These are phyloP conservation scores for Yarrowia deformans DNA, from an alignment of 805 yeast genomes.

Conservation along the genomic window DNA sequence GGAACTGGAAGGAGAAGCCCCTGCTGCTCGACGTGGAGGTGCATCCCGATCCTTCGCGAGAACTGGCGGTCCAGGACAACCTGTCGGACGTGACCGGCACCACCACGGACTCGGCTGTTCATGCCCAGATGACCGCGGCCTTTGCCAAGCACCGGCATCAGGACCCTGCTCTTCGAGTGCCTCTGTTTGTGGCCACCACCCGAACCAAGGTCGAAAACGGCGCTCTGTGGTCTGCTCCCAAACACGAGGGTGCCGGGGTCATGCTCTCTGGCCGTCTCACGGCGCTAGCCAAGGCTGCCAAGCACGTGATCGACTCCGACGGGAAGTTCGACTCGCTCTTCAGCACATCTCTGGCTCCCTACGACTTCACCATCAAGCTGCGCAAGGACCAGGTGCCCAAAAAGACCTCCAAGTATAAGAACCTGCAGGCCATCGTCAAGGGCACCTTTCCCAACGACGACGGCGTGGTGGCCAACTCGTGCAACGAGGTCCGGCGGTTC, in stretches of 20 bases:
- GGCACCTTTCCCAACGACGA: slow-evolving; percentile 50
- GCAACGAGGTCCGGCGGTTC: slow-evolving; percentile 68
- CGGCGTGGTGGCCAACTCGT: slow-evolving; percentile 53
- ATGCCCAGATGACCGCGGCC: slow-evolving; percentile 66
- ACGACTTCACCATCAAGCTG: slow-evolving; percentile 76
- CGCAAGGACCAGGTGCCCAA: slow-evolving; percentile 53
- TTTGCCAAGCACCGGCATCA: slow-evolving; percentile 72
- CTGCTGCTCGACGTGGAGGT: slow-evolving; percentile 74
- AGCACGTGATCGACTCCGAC: slow-evolving; percentile 48
- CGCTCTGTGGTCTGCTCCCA: slow-evolving; percentile 73
- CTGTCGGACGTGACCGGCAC: slow-evolving; percentile 48
- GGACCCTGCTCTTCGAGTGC: slow-evolving; percentile 85
- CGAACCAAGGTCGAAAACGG: slow-evolving; percentile 65
- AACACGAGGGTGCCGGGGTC: slow-evolving; percentile 57
- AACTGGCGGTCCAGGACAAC: slow-evolving; percentile 34
- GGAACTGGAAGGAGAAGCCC: slow-evolving; percentile 96
- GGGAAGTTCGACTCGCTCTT: slow-evolving; percentile 56
- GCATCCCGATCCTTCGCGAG: slow-evolving; percentile 43
- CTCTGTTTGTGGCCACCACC: slow-evolving; percentile 76
- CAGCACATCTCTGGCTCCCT: slow-evolving; percentile 83
- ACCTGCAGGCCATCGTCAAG: slow-evolving; percentile 54
- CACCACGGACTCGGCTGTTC: slow-evolving; percentile 62
- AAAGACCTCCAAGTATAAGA: slow-evolving; percentile 52
- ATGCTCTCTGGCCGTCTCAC: slow-evolving; percentile 90
- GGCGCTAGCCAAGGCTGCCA: slow-evolving; percentile 80